Percentiles rank a stretch among this genome's conserved stretches.
These are phyloP conservation scores for Cryptococcus jaspeensis DNA, from an alignment of 1,284 basidiomycete species.

Conservation along the genomic window DNA sequence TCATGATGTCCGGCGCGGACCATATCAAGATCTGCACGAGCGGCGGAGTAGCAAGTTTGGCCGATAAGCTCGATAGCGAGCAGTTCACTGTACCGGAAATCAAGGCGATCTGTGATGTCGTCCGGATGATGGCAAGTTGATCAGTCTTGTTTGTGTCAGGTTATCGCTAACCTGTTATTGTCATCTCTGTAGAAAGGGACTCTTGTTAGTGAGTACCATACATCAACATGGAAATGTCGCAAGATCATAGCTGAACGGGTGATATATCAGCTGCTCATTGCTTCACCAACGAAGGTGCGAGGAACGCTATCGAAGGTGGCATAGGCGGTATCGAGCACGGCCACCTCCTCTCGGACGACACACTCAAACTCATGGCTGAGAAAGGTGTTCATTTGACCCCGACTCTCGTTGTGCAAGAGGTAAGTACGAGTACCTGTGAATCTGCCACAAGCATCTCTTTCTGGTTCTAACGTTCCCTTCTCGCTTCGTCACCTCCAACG, in stretches of 20 bases:
- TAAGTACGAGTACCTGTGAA: no score
- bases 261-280: conserved; percentile 33
- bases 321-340: conserved; percentile 56
- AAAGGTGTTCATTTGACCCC: conserved; percentile 54
- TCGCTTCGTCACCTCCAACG: no score
- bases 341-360: conserved; percentile 13
- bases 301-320: conserved; percentile 35
- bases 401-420: conserved; percentile 54
- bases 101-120: conserved; percentile 54
- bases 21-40: conserved; percentile 53
- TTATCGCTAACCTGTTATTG: neutral
- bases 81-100: conserved; percentile 57
- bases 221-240: no score
- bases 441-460: no score
- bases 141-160: neutral
- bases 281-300: conserved; percentile 28
- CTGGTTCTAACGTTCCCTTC: no score
- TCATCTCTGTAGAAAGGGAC: conserved; percentile 14
- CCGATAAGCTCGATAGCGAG: conserved; percentile 55
- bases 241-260: no score
- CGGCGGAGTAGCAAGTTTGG: conserved; percentile 55
- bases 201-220: conserved; percentile 21
- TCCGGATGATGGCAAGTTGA: conserved; percentile 50
- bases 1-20: conserved; percentile 54
- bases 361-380: conserved; percentile 48